phyloP scores from a whole-genome alignment of 2,329 filamentous ascomycete species.

The Fusarium mexicanum region DNA sequence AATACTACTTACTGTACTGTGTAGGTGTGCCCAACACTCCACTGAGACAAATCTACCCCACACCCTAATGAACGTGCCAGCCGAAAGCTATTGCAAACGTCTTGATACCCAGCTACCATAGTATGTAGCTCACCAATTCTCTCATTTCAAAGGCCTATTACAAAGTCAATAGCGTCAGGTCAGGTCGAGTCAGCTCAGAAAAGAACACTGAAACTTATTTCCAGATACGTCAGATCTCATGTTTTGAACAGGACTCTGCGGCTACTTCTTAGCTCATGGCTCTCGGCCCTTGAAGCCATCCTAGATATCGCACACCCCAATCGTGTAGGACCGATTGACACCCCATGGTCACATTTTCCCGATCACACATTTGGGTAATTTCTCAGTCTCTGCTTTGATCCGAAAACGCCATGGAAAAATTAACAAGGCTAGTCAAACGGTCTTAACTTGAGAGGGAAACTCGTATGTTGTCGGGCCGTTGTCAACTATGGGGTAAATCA shows the following conservation, averaged over 20 bases:
- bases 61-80: slow-evolving; percentile 17
- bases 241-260: background rate
- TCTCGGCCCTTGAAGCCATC: slow-evolving; percentile 12
- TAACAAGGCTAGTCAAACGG: background rate
- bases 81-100: slow-evolving; percentile 19
- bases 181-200: background rate
- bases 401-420: slow-evolving; percentile 7
- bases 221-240: slow-evolving; percentile 7
- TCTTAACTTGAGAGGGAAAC: background rate
- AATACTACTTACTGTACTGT: background rate
- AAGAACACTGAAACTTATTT: background rate
- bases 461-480: background rate
- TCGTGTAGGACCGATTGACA: slow-evolving; percentile 29
- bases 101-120: background rate
- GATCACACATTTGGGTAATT: background rate
- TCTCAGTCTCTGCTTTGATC: slow-evolving; percentile 1
- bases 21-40: slow-evolving; percentile 13
- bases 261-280: background rate
- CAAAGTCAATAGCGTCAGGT: background rate
- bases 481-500: slow-evolving; percentile 5
- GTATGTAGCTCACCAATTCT: background rate
- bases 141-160: background rate
- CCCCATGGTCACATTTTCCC: slow-evolving; percentile 8
- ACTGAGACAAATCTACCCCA: slow-evolving; percentile 17
- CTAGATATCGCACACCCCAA: slow-evolving; percentile 4